Evolutionary conservation across 805 yeast species (phyloP).

Genomic region (Scheffersomyces ergatensis): DNA sequence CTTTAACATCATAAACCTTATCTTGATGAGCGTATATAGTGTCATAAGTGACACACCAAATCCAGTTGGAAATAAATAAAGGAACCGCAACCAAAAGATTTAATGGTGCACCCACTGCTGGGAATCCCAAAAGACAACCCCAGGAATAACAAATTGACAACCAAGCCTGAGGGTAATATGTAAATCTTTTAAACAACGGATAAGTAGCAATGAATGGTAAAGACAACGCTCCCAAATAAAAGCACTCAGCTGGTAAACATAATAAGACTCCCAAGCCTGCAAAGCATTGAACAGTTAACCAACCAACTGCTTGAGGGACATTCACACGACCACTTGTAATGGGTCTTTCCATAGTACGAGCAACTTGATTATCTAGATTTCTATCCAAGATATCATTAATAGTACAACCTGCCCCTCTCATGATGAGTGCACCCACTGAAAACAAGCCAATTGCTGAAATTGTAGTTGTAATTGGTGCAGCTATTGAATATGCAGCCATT

Average conservation of each 20-base stretch:
- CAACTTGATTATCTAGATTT: constrained; percentile 79
- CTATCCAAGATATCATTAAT: constrained; percentile 87
- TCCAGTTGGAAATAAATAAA: constrained; percentile 68
- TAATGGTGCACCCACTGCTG: constrained; percentile 87
- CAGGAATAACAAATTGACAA: constrained; percentile 84
- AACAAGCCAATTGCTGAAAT: constrained; percentile 64
- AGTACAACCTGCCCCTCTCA: constrained; percentile 99
- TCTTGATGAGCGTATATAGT: constrained; percentile 98
- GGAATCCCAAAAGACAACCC: constrained; percentile 93
- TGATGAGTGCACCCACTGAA: constrained; percentile 79
- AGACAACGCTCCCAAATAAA: constrained; percentile 77
- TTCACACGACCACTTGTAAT: constrained; percentile 83
- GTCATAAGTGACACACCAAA: constrained; percentile 96
- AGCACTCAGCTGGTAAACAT: constrained; percentile 76
- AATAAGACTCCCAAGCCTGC: constrained; percentile 73
- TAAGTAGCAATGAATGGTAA: constrained; percentile 78
- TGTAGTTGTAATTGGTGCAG: constrained; percentile 69
- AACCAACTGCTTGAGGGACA: constrained; percentile 64
- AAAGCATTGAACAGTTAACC: constrained; percentile 69
- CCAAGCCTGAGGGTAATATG: constrained; percentile 90
- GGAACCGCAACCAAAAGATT: constrained; percentile 75
- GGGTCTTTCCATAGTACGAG: constrained; percentile 89
- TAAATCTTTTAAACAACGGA: constrained; percentile 91
- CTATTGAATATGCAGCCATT: constrained; percentile 74
- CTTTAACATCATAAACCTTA: constrained; percentile 78